These are phyloP conservation scores for Trichomonascaceae sp. DNA, from an alignment of 1,139 yeast species.

Conservation along the genomic window DNA sequence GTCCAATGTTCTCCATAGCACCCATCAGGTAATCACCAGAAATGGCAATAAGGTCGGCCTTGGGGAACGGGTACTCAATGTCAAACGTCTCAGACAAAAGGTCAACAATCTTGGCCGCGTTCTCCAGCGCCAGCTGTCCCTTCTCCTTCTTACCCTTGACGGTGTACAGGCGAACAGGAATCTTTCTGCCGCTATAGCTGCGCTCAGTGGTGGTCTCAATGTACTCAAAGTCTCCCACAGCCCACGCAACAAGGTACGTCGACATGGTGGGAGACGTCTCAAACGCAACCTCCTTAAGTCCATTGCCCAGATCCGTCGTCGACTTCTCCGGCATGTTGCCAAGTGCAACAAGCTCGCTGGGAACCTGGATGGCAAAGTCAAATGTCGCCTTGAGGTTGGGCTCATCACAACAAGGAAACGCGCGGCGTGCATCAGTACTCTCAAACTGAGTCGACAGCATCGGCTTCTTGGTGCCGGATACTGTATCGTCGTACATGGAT, in stretches of 20 bases:
- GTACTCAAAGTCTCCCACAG: constrained; percentile 62
- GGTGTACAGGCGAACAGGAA: constrained; percentile 61
- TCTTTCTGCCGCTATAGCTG: constrained; percentile 35
- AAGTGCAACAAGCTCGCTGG: constrained; percentile 47
- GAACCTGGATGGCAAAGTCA: constrained; percentile 50
- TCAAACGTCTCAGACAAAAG: constrained; percentile 54
- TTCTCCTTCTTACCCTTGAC: constrained; percentile 53
- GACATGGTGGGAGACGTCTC: constrained; percentile 60
- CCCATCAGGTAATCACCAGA: constrained; percentile 59
- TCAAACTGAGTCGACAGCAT: constrained; percentile 83
- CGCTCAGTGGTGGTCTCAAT: constrained; percentile 35
- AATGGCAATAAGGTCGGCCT: constrained; percentile 61
- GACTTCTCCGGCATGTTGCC: constrained; percentile 56
- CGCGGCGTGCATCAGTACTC: constrained; percentile 80
- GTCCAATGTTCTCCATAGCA: constrained; percentile 78
- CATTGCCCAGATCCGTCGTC: constrained; percentile 23
- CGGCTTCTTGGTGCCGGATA: constrained; percentile 42
- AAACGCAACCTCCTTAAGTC: constrained; percentile 29
- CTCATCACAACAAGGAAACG: constrained; percentile 86
- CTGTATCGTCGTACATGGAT: constrained; percentile 43
- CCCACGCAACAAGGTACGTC: constrained; percentile 66
- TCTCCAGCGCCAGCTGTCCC: constrained; percentile 51
- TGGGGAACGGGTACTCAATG: constrained; percentile 58
- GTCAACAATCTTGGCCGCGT: constrained; percentile 54
- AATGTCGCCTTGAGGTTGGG: constrained; percentile 76